Evolutionary conservation across 495 filamentous ascomycete genomes (phyloP), one percentile per base, ranked within the genome.

Genomic region (Parathielavia hyrcaniae): DNA sequence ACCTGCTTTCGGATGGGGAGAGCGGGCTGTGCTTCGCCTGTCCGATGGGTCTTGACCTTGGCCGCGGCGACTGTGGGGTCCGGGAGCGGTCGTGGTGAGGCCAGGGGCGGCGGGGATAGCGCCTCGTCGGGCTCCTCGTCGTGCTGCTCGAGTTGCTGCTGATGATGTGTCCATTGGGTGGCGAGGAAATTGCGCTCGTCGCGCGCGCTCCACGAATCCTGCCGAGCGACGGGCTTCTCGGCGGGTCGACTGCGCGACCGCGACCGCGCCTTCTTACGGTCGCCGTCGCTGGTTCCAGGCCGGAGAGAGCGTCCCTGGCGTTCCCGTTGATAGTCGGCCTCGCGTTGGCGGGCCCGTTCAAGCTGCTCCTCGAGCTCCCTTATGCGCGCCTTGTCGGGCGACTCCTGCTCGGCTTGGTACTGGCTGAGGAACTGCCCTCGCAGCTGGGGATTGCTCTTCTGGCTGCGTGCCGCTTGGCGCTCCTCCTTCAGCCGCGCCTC

Each of bases 361-460:
- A 98, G 79, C 69, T 97, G 87, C 30, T 83, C 79, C 70, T 97
- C 93, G 11, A 97, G 79, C 64, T 96, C 83, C 61, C 82, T 80
- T 57, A 97, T 84, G 41, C 90, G 83, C 13, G 68, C 65, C 19
- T 64, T 62, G 5, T 72, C 69, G 11, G 57, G 47, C 9, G 60
- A 64, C 55, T 76, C 62, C 55, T 82, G 73, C 53, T 84, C 82
- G 19, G 83, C 83, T 71, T 89, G 88, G 67, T 95, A 95, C 63
- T 95, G 87, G 63, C 87, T 90, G 20, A 95, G 80, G 63, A 85
- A 91, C 68, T 95, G 90, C 8, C 90, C 91, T 58, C 86, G 84
- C 34, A 96, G 79, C 56, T 84, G 82, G 41, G 75, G 71, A 64
- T 90, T 86, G 58, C 78, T 84, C 43, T 75, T 73, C 82, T 75